phyloP scores from a whole-genome alignment of 345 rosid genomes.

The Durio zibethinus region DNA sequence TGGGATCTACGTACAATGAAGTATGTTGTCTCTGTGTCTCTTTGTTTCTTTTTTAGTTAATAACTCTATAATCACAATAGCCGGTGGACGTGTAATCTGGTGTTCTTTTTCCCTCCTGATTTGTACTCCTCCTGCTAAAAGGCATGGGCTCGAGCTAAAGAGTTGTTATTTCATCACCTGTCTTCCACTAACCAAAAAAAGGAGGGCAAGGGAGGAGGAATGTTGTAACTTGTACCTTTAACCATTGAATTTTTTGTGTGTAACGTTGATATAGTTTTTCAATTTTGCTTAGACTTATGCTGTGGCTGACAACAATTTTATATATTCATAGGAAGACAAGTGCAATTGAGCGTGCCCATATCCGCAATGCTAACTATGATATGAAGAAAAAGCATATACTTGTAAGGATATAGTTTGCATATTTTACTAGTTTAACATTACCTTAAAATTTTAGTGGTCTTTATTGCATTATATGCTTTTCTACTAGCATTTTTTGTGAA shows the following conservation, averaged over 20 bases:
- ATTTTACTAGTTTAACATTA: neutral
- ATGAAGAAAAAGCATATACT: constrained; percentile 59
- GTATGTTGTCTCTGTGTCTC: constrained; percentile 37
- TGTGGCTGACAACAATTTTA: constrained; percentile 9
- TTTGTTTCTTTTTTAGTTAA: neutral
- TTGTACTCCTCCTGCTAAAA: neutral
- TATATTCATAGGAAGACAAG: constrained; percentile 56
- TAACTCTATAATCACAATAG: neutral
- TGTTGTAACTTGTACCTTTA: neutral
- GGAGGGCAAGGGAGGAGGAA: neutral
- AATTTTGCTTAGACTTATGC: neutral
- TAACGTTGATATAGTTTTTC: neutral
- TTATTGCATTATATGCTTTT: neutral
- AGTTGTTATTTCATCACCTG: neutral
- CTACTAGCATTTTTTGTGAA: neutral
- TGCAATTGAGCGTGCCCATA: constrained; percentile 62
- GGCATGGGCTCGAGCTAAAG: neutral
- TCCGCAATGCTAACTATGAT: constrained; percentile 61
- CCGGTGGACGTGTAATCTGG: neutral
- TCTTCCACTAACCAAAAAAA: neutral
- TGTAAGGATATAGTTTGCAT: constrained; percentile 41
- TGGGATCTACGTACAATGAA: constrained; percentile 85
- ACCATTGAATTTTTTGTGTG: neutral
- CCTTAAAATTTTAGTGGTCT: neutral
- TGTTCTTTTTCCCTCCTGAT: neutral